Evolutionary conservation across 2,329 filamentous ascomycete genomes (phyloP).

Genomic region (Hypoxylon sp.): DNA sequence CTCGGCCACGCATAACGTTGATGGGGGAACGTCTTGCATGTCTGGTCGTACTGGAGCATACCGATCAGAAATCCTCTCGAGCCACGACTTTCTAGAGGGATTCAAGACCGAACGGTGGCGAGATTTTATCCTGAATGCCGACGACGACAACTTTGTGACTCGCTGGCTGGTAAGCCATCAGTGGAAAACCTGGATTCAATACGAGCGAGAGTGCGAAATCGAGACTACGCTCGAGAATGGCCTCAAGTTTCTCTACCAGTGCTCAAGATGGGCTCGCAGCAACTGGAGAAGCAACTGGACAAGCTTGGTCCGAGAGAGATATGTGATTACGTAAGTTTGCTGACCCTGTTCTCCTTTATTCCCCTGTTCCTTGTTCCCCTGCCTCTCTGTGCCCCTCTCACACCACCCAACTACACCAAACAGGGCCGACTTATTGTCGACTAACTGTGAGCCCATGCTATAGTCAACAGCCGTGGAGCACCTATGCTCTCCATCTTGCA

Average conservation of each 20-base stretch:
- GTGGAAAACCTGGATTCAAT: conserved; percentile 97
- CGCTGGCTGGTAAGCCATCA: conserved; percentile 93
- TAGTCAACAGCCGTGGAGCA: conserved; percentile 93
- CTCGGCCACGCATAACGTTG: conserved; percentile 93
- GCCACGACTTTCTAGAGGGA: conserved; percentile 85
- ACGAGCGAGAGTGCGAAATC: conserved; percentile 90
- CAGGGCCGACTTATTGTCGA: conserved; percentile 40
- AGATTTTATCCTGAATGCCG: conserved; percentile 90
- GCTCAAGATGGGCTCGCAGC: conserved; percentile 93
- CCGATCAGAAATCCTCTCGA: conserved; percentile 87
- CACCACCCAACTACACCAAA: conserved; percentile 46
- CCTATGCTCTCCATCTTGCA: conserved; percentile 92
- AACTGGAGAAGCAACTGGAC: conserved; percentile 98
- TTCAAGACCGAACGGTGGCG: conserved; percentile 95
- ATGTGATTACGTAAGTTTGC: conserved; percentile 87
- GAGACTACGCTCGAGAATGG: conserved; percentile 94
- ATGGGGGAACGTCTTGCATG: conserved; percentile 96
- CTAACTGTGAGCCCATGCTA: conserved; percentile 26
- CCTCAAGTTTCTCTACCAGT: conserved; percentile 91
- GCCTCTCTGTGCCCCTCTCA: conserved; percentile 13
- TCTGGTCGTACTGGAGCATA: conserved; percentile 95
- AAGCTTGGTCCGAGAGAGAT: conserved; percentile 85
- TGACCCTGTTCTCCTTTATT: conserved; percentile 29
- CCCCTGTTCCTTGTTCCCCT: conserved; percentile 7
- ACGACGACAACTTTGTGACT: conserved; percentile 98